Evolutionary conservation across 805 yeast species (phyloP), one percentile per base, ranked within the genome.

Genomic region (Kodamaea lidongshanica): DNA sequence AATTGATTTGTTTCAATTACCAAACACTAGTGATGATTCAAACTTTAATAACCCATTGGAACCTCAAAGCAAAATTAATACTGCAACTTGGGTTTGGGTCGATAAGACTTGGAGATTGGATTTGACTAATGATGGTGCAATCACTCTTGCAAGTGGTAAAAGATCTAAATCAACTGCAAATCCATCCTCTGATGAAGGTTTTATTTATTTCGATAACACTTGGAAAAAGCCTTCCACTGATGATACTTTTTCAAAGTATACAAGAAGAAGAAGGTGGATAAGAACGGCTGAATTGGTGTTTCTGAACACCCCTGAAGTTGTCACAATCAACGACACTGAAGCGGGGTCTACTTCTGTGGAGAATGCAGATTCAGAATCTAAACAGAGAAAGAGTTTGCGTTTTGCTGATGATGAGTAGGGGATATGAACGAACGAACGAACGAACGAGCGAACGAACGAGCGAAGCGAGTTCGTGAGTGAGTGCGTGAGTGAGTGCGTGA

Each of bases 241-340:
- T 33, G 94, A 88, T 51, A 71, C 92, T 3, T 88, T 77, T 56
- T 76, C 92, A 14, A 87, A 86, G 54, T 89, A 87, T 50, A 89
- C 97, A 4, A 74, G 98, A 55, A 73, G 96, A 51, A 74, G 98
- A 62, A 71, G 96, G 51, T 89, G 98, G 98, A 74, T 89, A 10
- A 73, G 98, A 41, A 85, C 94, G 1, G 98, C 98, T 0, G 94
- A 85, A 53, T 65, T 87, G 42, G 78, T 82, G 4, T 58, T 61
- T 32, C 47, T 45, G 24, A 32, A 30, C 19, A 5, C 23, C 19
- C n/a, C 22, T 6, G 25, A 18, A 7, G 35, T 15, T 16, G 30
- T 32, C n/a, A 25, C 29, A 7, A 27, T 23, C 8, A 34, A 32
- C 7, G 27, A 38, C 11, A 18, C 16, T 12, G 29, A 15, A 12